Percentiles rank a stretch among this genome's conserved stretches.
Conservation (phyloP, 106 monocot species). For the Platanthera zijinensis region DNA sequence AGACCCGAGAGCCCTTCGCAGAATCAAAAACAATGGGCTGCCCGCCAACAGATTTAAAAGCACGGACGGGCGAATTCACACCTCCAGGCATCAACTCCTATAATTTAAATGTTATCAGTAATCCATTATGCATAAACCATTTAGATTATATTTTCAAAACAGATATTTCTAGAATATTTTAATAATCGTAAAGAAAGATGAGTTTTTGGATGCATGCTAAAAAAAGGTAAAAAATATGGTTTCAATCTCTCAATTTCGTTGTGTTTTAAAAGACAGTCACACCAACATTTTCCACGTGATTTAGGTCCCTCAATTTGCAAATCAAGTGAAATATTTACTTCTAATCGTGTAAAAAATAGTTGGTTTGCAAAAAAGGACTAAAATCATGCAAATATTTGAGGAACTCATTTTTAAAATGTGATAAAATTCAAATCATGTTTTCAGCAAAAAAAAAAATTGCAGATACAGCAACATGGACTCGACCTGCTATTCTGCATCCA, state of each 20-base stretch:
- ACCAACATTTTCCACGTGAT: no score
- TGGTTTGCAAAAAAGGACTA: no score
- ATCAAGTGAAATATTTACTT: no score
- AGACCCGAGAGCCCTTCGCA: slow-evolving; percentile 54
- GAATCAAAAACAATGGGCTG: slow-evolving; percentile 71
- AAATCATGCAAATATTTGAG: no score
- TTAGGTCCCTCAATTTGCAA: no score
- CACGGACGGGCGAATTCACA: slow-evolving; percentile 70
- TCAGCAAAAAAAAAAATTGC: no score
- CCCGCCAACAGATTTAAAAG: slow-evolving; percentile 69
- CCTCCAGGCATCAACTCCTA: slow-evolving; percentile 74
- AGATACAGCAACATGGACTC: not conserved
- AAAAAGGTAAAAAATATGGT: not conserved
- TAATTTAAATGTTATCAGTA: not conserved
- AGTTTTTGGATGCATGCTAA: not conserved
- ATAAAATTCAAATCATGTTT: no score
- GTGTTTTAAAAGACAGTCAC: no score
- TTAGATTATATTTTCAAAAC: not conserved
- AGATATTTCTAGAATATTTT: not conserved
- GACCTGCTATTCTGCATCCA: not conserved
- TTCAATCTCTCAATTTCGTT: no score
- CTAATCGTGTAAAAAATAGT: no score
- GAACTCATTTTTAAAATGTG: no score
- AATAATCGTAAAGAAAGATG: not conserved
- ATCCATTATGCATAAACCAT: not conserved